Conservation (phyloP, 2,329 filamentous ascomycete species). For the Elsinoe arachidis region DNA sequence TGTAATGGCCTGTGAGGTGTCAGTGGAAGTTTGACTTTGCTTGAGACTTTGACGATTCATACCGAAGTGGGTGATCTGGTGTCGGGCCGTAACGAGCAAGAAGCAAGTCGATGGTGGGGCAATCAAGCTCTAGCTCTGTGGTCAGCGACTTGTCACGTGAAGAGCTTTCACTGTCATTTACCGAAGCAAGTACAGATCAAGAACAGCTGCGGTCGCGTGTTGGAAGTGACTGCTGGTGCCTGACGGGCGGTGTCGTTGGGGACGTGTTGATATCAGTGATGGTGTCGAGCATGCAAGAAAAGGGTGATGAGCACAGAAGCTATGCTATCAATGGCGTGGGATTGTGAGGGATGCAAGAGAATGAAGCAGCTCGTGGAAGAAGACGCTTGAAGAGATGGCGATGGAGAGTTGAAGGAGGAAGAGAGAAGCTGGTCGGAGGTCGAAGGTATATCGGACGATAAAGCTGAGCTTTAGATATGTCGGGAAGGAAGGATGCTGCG, state of each 20-base stretch:
- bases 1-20: neutral
- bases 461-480: slow-evolving; percentile 7
- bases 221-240: slow-evolving; percentile 20
- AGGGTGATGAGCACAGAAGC: slow-evolving; percentile 28
- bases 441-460: slow-evolving; percentile 1
- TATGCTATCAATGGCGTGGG: slow-evolving; percentile 27
- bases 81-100: neutral
- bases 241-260: slow-evolving; percentile 18
- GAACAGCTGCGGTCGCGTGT: neutral
- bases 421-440: slow-evolving; percentile 14
- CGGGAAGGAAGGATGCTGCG: slow-evolving; percentile 8
- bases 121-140: neutral
- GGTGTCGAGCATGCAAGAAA: slow-evolving; percentile 23
- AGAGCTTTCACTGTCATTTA: neutral
- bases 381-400: slow-evolving; percentile 20
- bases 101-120: neutral
- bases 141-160: neutral
- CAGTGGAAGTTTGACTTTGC: neutral
- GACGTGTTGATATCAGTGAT: slow-evolving; percentile 18
- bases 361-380: slow-evolving; percentile 28
- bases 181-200: neutral
- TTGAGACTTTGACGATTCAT: neutral
- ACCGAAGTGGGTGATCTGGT: neutral
- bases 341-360: slow-evolving; percentile 29
- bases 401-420: slow-evolving; percentile 18